A percentile compares a stretch with the other conserved stretches of the same genome.
Evolutionary conservation across 2,329 filamentous ascomycete genomes (phyloP).

Genomic region (Cordyceps tenuipes): DNA sequence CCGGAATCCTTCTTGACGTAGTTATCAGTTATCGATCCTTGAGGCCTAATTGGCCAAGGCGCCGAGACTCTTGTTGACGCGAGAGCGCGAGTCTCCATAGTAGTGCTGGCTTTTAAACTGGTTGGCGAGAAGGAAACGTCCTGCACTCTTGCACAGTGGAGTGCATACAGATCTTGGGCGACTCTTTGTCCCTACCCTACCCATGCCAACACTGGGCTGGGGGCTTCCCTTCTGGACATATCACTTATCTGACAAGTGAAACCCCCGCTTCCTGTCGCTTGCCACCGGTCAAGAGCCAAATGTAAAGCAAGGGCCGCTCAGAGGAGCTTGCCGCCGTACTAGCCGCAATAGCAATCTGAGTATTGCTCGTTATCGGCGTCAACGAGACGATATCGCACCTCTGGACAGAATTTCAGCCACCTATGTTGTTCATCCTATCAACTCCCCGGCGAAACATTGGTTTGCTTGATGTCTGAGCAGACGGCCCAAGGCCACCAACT

Average conservation of each 20-base stretch:
- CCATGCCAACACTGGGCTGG: too few species aligned
- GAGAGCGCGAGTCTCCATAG: conserved; percentile 4
- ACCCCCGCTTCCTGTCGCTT: conserved; percentile 5
- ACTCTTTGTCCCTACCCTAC: neutral
- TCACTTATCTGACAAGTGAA: neutral
- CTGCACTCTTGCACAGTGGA: neutral
- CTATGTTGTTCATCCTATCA: neutral
- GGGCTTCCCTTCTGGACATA: too few species aligned
- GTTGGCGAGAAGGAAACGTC: neutral
- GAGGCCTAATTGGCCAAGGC: neutral
- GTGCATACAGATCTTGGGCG: neutral
- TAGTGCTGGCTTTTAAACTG: neutral
- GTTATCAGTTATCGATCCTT: neutral
- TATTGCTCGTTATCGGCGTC: neutral
- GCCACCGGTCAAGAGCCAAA: conserved; percentile 6
- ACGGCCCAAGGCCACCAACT: neutral
- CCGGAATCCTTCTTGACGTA: neutral
- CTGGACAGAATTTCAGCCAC: neutral
- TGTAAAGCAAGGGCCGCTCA: conserved; percentile 1
- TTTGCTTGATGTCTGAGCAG: neutral
- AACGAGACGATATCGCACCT: neutral
- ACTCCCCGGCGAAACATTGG: neutral
- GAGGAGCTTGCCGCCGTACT: neutral
- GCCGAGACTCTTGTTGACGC: neutral
- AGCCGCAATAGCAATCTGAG: neutral